Conservation (phyloP, 2,329 filamentous ascomycete genomes). For the Xylariaceae sp. region DNA sequence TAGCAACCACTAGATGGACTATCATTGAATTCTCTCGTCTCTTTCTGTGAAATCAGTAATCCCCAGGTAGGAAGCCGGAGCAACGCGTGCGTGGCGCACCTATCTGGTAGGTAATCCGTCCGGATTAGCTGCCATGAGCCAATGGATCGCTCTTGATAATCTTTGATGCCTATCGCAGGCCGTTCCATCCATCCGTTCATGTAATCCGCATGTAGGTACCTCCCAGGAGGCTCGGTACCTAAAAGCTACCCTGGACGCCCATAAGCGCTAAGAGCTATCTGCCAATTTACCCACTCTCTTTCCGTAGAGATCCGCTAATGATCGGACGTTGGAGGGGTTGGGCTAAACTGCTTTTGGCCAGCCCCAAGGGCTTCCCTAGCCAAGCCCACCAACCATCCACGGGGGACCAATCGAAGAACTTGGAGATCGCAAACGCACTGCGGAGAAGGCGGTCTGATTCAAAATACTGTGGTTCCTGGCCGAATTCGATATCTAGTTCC, state of each 20-base stretch:
- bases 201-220: background rate
- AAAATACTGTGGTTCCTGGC: conserved; percentile 18
- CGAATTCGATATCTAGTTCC: conserved; percentile 1
- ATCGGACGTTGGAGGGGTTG: background rate
- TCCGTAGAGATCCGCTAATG: background rate
- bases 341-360: conserved; percentile 3
- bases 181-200: too few species aligned
- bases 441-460: conserved; percentile 26
- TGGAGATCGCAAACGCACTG: conserved; percentile 14
- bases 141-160: too few species aligned
- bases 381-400: conserved; percentile 21
- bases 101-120: too few species aligned
- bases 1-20: too few species aligned
- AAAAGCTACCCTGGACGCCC: too few species aligned
- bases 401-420: conserved; percentile 13
- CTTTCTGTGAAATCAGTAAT: too few species aligned
- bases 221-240: background rate
- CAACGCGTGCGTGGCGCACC: too few species aligned
- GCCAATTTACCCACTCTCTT: background rate
- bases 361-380: conserved; percentile 15
- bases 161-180: too few species aligned
- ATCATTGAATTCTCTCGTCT: too few species aligned
- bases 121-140: too few species aligned
- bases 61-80: too few species aligned
- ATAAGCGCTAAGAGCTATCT: background rate